Base-by-base conservation (phyloP, 768 basidiomycete genomes). In the Podaxis sp. region DNA sequence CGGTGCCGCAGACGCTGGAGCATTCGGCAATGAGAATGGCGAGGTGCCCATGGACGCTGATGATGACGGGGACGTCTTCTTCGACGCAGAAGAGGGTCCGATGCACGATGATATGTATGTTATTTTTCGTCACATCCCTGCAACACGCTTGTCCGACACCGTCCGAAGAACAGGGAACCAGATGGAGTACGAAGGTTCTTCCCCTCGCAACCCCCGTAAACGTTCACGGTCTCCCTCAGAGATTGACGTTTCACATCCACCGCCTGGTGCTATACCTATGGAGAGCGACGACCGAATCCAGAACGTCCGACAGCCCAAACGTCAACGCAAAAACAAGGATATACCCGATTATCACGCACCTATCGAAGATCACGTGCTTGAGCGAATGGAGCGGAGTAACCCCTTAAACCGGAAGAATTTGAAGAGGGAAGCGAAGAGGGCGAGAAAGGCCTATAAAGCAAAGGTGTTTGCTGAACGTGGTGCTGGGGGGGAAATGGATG, bases 1-100 rank as follows among this genome's bases (percentile, higher is more conserved):
- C 66, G 87, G 88, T 4, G 84, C 81, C 43, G 88, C 91, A 0
- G 94, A 94, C 70, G 86, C 85, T 11, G 90, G 88, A n/a, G 93
- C 91, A 8, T 92, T 92, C 63, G 85, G 79, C 43, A 78, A 75
- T 9, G 76, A 76, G 2, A 70, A 71, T 17, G 73, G 68, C n/a
- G 76, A 80, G 40, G 79, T 82, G 27, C 73, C 76, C 0, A 77
- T 81, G 74, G 71, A 82, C 65, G 77, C 72, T 4, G 78, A 83
- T 62, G 81, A 80, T 47, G 77, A 75, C 19, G 70, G 71, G 13
- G 80, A 82, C 46, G 65, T 76, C 3, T 79, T 78, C 55, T 79
- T 72, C 69, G 80, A 81, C 64, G 79, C 80, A 1, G 71, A 75
- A 37, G 79, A 80, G 47, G 75, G 69, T 27, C 80, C 79, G 75